A percentile compares a stretch with the other conserved stretches of the same genome.
phyloP scores from a whole-genome alignment of 441 rosid species.

The Flueggea neowawraea region DNA sequence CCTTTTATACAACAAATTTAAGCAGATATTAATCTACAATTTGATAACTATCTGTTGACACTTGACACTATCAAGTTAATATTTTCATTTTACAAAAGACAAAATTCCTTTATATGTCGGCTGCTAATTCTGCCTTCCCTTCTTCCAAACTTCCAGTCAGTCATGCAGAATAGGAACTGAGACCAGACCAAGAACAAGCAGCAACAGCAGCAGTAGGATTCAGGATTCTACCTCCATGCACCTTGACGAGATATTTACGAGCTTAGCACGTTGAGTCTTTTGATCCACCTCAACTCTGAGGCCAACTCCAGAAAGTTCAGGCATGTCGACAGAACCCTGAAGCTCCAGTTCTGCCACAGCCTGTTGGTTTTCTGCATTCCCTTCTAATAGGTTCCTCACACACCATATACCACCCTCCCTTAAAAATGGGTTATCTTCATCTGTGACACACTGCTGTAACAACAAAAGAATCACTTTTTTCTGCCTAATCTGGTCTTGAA shows the following conservation, averaged over 20 bases:
- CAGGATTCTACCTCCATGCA: too few species aligned
- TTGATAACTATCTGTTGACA: too few species aligned
- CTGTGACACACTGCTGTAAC: conserved; percentile 71
- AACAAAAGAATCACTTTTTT: conserved; percentile 50
- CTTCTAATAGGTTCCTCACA: conserved; percentile 64
- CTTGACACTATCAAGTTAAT: too few species aligned
- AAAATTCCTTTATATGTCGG: too few species aligned
- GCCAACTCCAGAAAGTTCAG: conserved; percentile 67
- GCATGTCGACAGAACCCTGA: conserved; percentile 62
- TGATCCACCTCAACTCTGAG: conserved; percentile 69
- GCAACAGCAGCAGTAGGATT: too few species aligned
- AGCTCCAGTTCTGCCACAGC: conserved; percentile 68
- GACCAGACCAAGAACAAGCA: too few species aligned
- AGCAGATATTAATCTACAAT: too few species aligned
- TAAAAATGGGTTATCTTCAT: conserved; percentile 73
- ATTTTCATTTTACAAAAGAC: too few species aligned
- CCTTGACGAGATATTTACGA: conserved; percentile 54
- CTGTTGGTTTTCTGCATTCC: conserved; percentile 67
- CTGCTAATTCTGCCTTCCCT: too few species aligned
- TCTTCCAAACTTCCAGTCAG: too few species aligned
- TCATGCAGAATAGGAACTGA: too few species aligned
- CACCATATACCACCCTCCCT: conserved; percentile 94
- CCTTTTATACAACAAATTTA: too few species aligned
- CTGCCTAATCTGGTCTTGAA: conserved; percentile 60
- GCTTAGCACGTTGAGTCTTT: conserved; percentile 53